These are phyloP conservation scores for Protostelium mycophagum DNA, from an alignment of 78 protist genomes.

Conservation along the genomic window DNA sequence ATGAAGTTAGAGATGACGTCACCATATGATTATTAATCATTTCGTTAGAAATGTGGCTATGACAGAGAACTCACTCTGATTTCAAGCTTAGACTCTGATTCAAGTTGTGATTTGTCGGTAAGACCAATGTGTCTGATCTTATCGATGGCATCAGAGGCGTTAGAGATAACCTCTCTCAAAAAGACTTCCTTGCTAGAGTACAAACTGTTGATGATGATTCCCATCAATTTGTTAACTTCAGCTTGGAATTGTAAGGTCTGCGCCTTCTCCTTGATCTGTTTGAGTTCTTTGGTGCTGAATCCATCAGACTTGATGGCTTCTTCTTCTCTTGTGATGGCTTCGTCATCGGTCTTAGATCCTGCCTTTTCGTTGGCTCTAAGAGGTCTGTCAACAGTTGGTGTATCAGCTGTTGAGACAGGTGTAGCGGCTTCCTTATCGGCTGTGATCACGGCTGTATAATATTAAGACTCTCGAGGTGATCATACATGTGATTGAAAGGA, in stretches of 20 bases:
- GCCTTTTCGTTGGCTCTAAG: neutral
- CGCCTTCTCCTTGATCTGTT: neutral
- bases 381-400: neutral
- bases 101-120: conserved; percentile 88
- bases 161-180: conserved; percentile 98
- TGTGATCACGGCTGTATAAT: neutral
- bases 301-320: neutral
- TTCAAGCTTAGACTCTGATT: conserved; percentile 80
- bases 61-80: conserved; percentile 16
- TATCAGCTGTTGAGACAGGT: neutral
- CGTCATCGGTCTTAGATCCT: neutral
- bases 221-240: conserved; percentile 94
- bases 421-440: neutral
- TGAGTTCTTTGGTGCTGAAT: neutral
- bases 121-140: conserved; percentile 94
- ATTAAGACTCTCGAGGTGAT: too few species aligned
- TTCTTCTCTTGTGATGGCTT: neutral
- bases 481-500: too few species aligned
- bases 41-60: too few species aligned
- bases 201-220: conserved; percentile 98
- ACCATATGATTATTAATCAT: neutral
- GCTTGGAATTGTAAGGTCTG: conserved; percentile 75
- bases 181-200: conserved; percentile 98
- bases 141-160: conserved; percentile 88
- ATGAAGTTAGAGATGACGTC: conserved; percentile 15